Evolutionary conservation across 495 filamentous ascomycete genomes (phyloP).

Genomic region (Hypoxylon subgilvum): DNA sequence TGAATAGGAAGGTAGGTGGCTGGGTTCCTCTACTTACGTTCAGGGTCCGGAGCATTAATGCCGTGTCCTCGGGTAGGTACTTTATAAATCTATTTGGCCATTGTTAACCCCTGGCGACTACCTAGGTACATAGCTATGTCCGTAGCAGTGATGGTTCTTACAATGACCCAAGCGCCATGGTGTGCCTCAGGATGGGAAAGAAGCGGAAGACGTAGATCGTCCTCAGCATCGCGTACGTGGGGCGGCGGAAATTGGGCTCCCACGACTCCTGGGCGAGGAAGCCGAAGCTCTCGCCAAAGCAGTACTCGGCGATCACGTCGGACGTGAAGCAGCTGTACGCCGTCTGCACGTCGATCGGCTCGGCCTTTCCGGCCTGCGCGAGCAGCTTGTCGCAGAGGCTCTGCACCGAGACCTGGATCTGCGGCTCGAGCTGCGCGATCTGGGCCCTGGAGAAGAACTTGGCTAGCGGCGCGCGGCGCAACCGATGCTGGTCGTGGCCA

Average conservation of each 20-base stretch:
- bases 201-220: constrained; percentile 17
- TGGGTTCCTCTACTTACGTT: constrained; percentile 4
- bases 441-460: constrained; percentile 50
- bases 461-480: constrained; percentile 47
- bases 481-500: constrained; percentile 52
- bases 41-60: constrained; percentile 7
- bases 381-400: constrained; percentile 33
- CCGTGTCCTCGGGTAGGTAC: constrained; percentile 11
- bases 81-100: constrained; percentile 6
- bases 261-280: constrained; percentile 23
- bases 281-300: constrained; percentile 33
- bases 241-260: constrained; percentile 29
- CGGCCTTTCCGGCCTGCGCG: not conserved
- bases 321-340: constrained; percentile 35
- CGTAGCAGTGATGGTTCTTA: not conserved
- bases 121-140: no score
- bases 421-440: constrained; percentile 39
- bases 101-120: no score
- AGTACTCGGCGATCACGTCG: constrained; percentile 34
- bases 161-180: not conserved
- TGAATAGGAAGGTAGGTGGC: not conserved
- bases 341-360: constrained; percentile 5
- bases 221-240: constrained; percentile 7
- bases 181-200: constrained; percentile 22
- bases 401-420: constrained; percentile 35